Conservation (phyloP, 352 stramenopile genomes). For the Phytopythium mirpurense region DNA sequence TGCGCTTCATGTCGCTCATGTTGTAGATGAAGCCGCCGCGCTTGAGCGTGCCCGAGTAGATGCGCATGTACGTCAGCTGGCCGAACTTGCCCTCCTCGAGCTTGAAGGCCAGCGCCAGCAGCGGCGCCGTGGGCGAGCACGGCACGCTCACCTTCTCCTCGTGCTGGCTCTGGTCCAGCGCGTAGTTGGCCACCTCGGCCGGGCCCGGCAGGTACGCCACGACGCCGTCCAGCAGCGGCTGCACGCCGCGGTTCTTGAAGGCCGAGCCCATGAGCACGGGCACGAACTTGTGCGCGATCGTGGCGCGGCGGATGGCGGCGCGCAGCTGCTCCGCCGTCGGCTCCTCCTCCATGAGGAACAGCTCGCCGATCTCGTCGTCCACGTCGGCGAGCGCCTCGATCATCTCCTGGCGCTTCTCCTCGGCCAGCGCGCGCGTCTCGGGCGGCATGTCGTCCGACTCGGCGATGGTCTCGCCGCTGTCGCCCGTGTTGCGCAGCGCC, state of each 20-base stretch:
- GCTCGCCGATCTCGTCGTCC: constrained; percentile 66
- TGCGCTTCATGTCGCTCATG: constrained; percentile 52
- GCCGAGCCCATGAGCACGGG: constrained; percentile 57
- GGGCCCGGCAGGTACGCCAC: constrained; percentile 97
- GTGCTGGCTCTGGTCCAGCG: no score
- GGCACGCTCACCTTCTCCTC: constrained; percentile 35
- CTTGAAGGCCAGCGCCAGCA: constrained; percentile 66
- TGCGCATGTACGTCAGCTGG: constrained; percentile 89
- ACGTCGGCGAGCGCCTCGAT: constrained; percentile 64
- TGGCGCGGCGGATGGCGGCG: constrained; percentile 57
- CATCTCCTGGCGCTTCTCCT: constrained; percentile 40
- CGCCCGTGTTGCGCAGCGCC: constrained; percentile 58
- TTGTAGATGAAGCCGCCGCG: constrained; percentile 79
- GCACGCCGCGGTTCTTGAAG: constrained; percentile 89
- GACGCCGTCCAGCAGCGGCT: constrained; percentile 97
- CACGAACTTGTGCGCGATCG: constrained; percentile 35
- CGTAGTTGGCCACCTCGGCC: constrained; percentile 76
- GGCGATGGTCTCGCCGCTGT: constrained; percentile 44
- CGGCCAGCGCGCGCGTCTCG: constrained; percentile 35
- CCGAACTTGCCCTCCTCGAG: constrained; percentile 79
- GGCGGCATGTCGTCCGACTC: constrained; percentile 42
- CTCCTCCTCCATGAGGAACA: constrained; percentile 70
- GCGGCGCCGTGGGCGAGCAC: constrained; percentile 34
- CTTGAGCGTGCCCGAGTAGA: constrained; percentile 90
- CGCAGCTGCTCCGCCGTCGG: constrained; percentile 44